Evolutionary conservation across 2,329 filamentous ascomycete species (phyloP).

Genomic region (Drechslera avenae): DNA sequence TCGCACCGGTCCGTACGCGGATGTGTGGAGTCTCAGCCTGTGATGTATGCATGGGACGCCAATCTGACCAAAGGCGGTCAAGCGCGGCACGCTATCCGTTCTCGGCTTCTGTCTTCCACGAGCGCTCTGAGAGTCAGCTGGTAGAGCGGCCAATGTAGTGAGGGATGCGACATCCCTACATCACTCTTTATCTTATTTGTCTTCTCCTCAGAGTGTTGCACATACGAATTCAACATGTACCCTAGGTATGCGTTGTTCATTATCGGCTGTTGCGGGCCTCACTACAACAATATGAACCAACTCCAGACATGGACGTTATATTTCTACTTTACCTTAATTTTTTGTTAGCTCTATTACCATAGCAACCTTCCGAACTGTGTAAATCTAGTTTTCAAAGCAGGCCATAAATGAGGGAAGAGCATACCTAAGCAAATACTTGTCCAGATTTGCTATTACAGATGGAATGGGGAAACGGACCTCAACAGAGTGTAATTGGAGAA

Average conservation of each 20-base stretch:
- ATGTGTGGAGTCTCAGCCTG: slow-evolving; percentile 22
- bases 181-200: not conserved
- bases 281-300: not conserved
- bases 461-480: too few relatives aligned
- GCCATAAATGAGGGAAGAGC: too few relatives aligned
- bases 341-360: not conserved
- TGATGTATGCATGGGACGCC: slow-evolving; percentile 14
- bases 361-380: too few relatives aligned
- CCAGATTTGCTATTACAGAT: too few relatives aligned
- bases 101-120: slow-evolving; percentile 2
- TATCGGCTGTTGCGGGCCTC: too few relatives aligned
- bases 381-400: too few relatives aligned
- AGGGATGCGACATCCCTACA: too few relatives aligned
- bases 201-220: not conserved
- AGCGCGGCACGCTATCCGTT: slow-evolving; percentile 12
- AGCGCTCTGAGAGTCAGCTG: slow-evolving; percentile 8
- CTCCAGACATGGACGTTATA: not conserved
- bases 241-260: too few relatives aligned
- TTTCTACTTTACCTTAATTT: too few relatives aligned
- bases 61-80: slow-evolving; percentile 10
- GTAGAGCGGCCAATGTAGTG: not conserved
- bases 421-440: too few relatives aligned
- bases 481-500: too few relatives aligned
- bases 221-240: too few relatives aligned
- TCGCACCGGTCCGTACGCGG: slow-evolving; percentile 24